Evolutionary conservation across 2,329 filamentous ascomycete genomes (phyloP), one percentile per base, ranked within the genome.

Genomic region (Trichoderma sp.): DNA sequence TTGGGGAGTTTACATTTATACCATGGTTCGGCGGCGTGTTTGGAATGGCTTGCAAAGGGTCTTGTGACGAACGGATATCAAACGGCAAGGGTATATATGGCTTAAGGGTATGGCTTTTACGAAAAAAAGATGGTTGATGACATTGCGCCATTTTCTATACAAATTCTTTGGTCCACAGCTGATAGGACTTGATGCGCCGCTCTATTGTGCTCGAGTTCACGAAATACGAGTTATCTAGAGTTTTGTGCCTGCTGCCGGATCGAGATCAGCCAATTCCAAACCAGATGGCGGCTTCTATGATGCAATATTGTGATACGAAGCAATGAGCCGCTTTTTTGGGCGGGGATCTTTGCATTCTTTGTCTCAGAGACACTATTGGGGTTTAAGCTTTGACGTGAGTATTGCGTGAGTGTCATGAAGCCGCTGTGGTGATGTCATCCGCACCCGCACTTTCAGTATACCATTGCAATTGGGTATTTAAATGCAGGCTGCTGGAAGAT

Each of bases 121-220:
- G 59, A 53, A 64, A 64, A 37, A 64, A 37, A 63, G 40, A 59
- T 65, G 68, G 47, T 56, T 66, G 56, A 69, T 60, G 68, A 66
- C 24, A 56, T 43, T 61, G 49, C 56, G 43, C 43, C 53, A 40
- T 55, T 43, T 43, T 24, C 24, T 43, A 56, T 56, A 37, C n/a
- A 13, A 60, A 14, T n/a, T 33, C 27, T 49, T 43, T 24, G 47
- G 35, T 35, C 33, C 29, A 29, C 53, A 35, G 7, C 21, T 24
- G 47, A 33, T 21, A 24, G 61, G 35, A 29, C 49, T 35, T 24
- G 47, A 19, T 37, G 35, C 31, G 19, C 16, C 29, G 27, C 55
- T 33, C 24, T 19, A 27, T 19, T n/a, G 35, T 62, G 13, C 24
- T 37, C 35, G 7, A 35, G 14, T 19, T n/a, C 1, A 13, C 21